Evolutionary conservation across 2,329 filamentous ascomycete genomes (phyloP).

Genomic region (Colletotrichum zoysiae): DNA sequence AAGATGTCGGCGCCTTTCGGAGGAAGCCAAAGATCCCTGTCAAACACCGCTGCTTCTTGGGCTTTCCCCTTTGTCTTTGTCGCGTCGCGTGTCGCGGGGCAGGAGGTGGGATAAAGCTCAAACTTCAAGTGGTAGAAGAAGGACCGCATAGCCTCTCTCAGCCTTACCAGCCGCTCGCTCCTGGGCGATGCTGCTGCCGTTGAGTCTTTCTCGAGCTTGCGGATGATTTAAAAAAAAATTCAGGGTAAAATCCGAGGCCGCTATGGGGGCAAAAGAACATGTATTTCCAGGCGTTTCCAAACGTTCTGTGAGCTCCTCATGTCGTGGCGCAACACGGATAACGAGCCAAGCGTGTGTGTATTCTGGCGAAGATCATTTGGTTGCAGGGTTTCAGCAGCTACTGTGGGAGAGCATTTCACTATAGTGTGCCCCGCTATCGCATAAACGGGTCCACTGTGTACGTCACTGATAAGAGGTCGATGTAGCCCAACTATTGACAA

Average conservation of each 20-base stretch:
- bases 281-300: constrained; percentile 1
- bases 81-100: constrained; percentile 47
- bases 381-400: constrained; percentile 16
- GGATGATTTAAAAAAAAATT: background rate
- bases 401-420: background rate
- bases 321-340: constrained; percentile 16
- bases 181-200: background rate
- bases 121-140: constrained; percentile 77
- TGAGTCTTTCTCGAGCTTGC: background rate
- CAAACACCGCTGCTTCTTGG: constrained; percentile 26
- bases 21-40: constrained; percentile 63
- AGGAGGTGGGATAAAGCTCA: constrained; percentile 69
- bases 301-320: constrained; percentile 21
- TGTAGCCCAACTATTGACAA: background rate
- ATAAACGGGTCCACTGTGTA: constrained; percentile 15
- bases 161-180: constrained; percentile 17
- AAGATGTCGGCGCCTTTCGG: constrained; percentile 64
- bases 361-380: constrained; percentile 11
- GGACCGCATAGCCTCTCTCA: constrained; percentile 64
- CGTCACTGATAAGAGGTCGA: constrained; percentile 35
- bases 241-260: background rate
- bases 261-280: constrained; percentile 43
- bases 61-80: constrained; percentile 17
- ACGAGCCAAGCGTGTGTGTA: constrained; percentile 1
- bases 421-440: constrained; percentile 14